Evolutionary conservation across 2,329 filamentous ascomycete species (phyloP), one percentile per base, ranked within the genome.

Genomic region (Diaporthe sp.): DNA sequence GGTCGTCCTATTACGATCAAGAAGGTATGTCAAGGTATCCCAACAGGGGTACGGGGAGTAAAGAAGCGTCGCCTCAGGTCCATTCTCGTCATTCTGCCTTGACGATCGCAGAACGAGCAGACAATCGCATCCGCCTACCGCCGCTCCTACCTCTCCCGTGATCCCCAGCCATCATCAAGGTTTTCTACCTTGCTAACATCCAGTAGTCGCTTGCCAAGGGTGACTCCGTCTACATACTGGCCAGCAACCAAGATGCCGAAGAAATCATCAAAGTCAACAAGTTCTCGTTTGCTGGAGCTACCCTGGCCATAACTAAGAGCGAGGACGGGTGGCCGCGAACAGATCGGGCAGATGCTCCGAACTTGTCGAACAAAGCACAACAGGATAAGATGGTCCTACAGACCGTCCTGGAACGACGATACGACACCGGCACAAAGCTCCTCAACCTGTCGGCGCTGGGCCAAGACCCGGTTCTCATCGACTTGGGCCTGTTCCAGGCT

Each of bases 371-470:
- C n/a, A 57, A 74, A 52, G 85, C 75, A 42, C 66, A 89, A 67
- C 90, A 93, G 77, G 89, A 91, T n/a, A 92, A 92, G 81, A 86
- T 89, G 33, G 91, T 92, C 77, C 89, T 98, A 74, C 91, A 91
- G 77, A 84, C 86, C 22, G 92, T 98, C 76, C 88, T 99, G 19
- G 89, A 89, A 72, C 89, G 90, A 71, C 92, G 97, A 66, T 98
- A 98, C 84, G 87, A 94, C 76, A 84, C 88, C 22, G 87, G 88
- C 9, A 86, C 87, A 70, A 98, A 97, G 83, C 86, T 98, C 0
- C 89, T 98, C 52, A 92, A 97, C 80, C 90, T 99, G 13, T 95
- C 95, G n/a, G 87, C 89, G 1, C 90, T 98, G 13, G 92, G 90
- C 42, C 86, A 89, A 64, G 96, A 98, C 79, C 85, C 91, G 2